Evolutionary conservation across 257 asterid genomes (phyloP), one percentile per base, ranked within the genome.

Genomic region (Solanum chiquidenum): DNA sequence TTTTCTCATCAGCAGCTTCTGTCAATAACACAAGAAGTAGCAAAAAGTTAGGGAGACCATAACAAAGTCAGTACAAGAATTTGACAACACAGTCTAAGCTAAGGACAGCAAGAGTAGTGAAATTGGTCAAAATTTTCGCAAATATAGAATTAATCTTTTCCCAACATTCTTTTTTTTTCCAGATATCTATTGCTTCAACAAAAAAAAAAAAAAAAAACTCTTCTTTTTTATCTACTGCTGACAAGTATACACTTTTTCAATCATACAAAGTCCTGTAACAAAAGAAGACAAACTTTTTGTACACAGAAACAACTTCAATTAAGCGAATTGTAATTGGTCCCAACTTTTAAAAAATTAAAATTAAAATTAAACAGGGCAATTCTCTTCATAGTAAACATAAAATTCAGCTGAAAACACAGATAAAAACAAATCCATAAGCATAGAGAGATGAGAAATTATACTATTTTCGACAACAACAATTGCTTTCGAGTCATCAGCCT

Each of bases 1-100:
- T 93, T 88, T 97, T 95, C 91, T 93, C 95, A 91, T 94, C 98
- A 58, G n/a, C 93, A 49, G 92, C 93, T 91, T 92, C 93, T 89
- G 91, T 42, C 27, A 87, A 66, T 31, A 16, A 8, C 49, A 42
- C n/a, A 90, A 49, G 34, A 90, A 49, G 34, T 88, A 9, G 66
- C 87, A 74, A 7, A 9, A 72, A 44, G 2, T 55, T 74, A 58
- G 72, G 69, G 27, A 52, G 10, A 60, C 42, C 38, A 55, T 68
- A 25, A 35, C n/a, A 21, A 33, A 58, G 3, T 38, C 10, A 37
- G 42, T 83, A 46, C 44, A 83, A 1, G 31, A 18, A 42, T 37
- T 37, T 34, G 14, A 84, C 64, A 83, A 25, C 49, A 62, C 37
- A 35, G 2, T 34, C 55, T 8, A 35, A 84, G 77, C 38, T 42